Evolutionary conservation across 2,329 filamentous ascomycete species (phyloP), one percentile per base, ranked within the genome.

Genomic region (Fusarium sp.): DNA sequence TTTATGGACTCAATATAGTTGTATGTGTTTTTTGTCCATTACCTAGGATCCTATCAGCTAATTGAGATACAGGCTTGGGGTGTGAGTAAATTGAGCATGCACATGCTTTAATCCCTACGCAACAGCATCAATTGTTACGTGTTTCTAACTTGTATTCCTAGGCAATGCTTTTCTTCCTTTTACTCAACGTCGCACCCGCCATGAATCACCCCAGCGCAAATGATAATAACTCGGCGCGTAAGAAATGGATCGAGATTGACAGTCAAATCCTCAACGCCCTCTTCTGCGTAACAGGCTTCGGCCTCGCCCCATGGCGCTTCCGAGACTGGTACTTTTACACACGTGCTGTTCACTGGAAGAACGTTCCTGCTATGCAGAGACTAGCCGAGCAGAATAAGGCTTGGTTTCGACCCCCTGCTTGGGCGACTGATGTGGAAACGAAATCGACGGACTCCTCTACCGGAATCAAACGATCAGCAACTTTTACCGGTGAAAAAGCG

Each of bases 211-310:
- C 55, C 5, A 38, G 43, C 31, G 47, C 43, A 80, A 85, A 92
- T 75, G 84, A 92, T 69, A 90, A 93, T 75, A 83, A 93, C 73
- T 93, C 91, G 1, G 88, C 92, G 5, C 88, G 93, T 7, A 84
- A 91, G 21, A 90, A 89, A 62, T 97, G 94, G 94, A 88, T 97
- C 67, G 94, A 97, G 78, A 90, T 89, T 71, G 92, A 94, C 76
- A 92, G 91, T 2, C 94, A 97, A 76, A 91, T 97, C 61, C 72
- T 80, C 19, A 97, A 94, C 74, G 91, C 87, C 0, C 86, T 97
- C 1, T 97, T 97, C 84, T 96, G 93, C 78, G 89, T 96, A 7
- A 94, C 93, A 1, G 93, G 90, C 1, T 94, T 96, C 67, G 93
- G 94, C 0, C 84, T 95, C 6, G 90, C 92, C 1, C 93, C 93